Base-by-base conservation (phyloP, 352 stramenopile species). In the Phytophthora pseudosyringae region DNA sequence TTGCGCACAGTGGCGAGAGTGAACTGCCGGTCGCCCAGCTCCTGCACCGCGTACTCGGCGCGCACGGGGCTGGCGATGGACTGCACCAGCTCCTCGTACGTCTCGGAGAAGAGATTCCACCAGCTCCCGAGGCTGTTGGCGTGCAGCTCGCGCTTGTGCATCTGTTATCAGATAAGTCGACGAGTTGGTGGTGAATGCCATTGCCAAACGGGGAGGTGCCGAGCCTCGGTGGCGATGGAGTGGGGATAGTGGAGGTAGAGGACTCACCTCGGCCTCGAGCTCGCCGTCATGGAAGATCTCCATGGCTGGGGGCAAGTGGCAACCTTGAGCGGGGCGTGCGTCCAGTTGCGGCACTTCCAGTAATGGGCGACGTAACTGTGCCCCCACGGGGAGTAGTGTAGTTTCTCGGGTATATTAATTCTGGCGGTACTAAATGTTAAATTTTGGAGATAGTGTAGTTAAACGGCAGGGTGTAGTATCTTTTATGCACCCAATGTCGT, bases 271-370 rank as follows among this genome's bases (percentile, higher is more conserved):
- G 29, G 80, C 73, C 56, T 94, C 85, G 4, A 94, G 73, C 59
- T 94, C 85, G 35, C 85, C 85, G 40, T 92, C 83, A 39, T 81
- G 72, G 64, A 94, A 94, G 58, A 94, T 92, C 73, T 94, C 85
- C 80, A 94, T 91, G 4, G 35, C 54, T 50, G 38, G 28, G 1
- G n/a, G n/a, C 39, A 41, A 41, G 1, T 41, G 35, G 5, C 35
- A 13, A 3, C 21, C 16, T 44, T 59, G 57, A 64, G 35, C 26
- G 29, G 48, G 32, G 49, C n/a, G 18, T 41, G 31, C 16, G 41
- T 46, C 32, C 28, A 29, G 35, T n/a, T 43, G 48, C 29, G n/a
- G 18, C 38, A 16, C 39, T 53, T 69, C 47, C 32, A 26, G 28
- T 38, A 52, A 16, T 60, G 61, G 15, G 31, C 38, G 38, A 51